A percentile compares a stretch with the other conserved stretches of the same genome.
Evolutionary conservation across 78 protist genomes (phyloP).

Genomic region (Dictyostelium intermedium): DNA sequence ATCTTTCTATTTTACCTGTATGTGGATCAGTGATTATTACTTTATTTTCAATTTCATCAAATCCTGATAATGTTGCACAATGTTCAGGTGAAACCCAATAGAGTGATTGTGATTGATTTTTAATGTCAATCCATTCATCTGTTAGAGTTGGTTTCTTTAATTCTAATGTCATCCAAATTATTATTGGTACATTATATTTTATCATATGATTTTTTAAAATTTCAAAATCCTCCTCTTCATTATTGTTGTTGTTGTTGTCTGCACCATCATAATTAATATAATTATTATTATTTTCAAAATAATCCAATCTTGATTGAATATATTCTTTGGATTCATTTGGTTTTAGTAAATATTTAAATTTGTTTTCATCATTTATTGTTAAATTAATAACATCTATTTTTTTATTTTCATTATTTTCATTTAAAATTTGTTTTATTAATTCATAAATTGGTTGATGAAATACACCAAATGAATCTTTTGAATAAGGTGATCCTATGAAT

Average conservation of each 20-base stretch:
- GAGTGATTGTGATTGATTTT: background rate
- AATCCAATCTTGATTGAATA: conserved; percentile 18
- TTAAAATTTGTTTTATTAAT: background rate
- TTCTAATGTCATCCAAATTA: conserved; percentile 76
- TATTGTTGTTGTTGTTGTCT: too few relatives aligned
- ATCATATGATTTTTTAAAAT: conserved; percentile 13
- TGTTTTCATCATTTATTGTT: background rate
- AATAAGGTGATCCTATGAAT: conserved; percentile 36
- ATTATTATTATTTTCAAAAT: conserved; percentile 10
- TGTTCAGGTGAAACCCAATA: conserved; percentile 73
- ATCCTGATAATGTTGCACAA: conserved; percentile 60
- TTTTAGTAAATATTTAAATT: background rate
- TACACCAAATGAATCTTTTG: conserved; percentile 45
- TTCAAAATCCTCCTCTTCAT: background rate
- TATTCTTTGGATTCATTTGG: background rate
- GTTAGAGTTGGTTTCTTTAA: conserved; percentile 25
- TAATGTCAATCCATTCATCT: conserved; percentile 46
- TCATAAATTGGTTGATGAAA: conserved; percentile 28
- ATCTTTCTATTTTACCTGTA: conserved; percentile 54
- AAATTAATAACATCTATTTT: background rate
- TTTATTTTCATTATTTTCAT: background rate
- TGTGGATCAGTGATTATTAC: conserved; percentile 37
- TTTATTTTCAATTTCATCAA: background rate
- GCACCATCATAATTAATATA: too few relatives aligned
- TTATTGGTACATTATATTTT: conserved; percentile 8